Evolutionary conservation across 106 monocot species (phyloP).

Genomic region (Dendrobium catenatum): DNA sequence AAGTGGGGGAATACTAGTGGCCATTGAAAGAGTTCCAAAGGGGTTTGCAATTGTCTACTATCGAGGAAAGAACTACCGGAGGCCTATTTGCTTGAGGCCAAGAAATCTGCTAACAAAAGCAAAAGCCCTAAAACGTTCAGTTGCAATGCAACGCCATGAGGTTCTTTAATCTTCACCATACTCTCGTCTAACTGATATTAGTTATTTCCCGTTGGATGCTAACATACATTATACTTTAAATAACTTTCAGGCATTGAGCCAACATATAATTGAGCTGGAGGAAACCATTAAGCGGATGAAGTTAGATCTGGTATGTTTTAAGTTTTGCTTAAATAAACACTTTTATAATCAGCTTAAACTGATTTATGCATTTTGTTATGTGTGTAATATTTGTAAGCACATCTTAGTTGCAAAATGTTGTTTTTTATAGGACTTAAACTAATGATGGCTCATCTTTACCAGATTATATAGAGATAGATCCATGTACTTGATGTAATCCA

Average conservation of each 20-base stretch:
- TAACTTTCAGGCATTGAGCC: slow-evolving; percentile 58
- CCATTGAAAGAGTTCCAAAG: slow-evolving; percentile 89
- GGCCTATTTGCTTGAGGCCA: slow-evolving; percentile 85
- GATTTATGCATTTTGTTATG: background rate
- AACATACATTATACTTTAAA: background rate
- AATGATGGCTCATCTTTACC: background rate
- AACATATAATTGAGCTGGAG: slow-evolving; percentile 63
- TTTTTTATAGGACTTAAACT: background rate
- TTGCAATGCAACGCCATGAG: slow-evolving; percentile 98
- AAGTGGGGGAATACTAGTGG: slow-evolving; percentile 95
- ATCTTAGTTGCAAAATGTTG: background rate
- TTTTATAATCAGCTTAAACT: background rate
- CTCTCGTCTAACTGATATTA: background rate
- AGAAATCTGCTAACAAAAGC: slow-evolving; percentile 95
- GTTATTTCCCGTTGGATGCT: background rate
- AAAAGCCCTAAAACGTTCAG: slow-evolving; percentile 89
- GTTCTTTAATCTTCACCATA: slow-evolving; percentile 24
- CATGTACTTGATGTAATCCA: background rate
- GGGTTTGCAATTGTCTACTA: slow-evolving; percentile 90
- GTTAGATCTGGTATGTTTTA: slow-evolving; percentile 43
- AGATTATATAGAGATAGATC: background rate
- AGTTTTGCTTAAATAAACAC: background rate
- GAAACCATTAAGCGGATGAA: slow-evolving; percentile 48
- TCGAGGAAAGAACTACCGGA: slow-evolving; percentile 92
- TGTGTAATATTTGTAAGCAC: background rate